Conservation (phyloP, 1,139 yeast genomes). For the Candida sojae region DNA sequence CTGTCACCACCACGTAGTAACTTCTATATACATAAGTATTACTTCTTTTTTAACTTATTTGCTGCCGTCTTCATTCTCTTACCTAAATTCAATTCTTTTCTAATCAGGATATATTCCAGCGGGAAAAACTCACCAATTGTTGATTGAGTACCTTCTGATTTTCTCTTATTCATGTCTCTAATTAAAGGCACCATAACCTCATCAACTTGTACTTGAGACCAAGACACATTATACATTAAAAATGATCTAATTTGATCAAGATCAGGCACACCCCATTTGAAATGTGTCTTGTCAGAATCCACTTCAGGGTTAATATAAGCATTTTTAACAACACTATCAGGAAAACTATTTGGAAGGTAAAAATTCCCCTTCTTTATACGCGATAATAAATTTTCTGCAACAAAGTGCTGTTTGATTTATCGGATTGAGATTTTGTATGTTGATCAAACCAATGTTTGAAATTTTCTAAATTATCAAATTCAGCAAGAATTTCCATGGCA, state of each 20-base stretch:
- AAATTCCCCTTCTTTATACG: conserved; percentile 61
- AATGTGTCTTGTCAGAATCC: conserved; percentile 72
- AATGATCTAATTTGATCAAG: conserved; percentile 75
- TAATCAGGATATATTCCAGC: conserved; percentile 43
- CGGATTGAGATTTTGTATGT: conserved; percentile 21
- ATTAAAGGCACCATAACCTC: conserved; percentile 89
- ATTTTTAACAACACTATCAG: conserved; percentile 64
- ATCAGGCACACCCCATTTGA: conserved; percentile 91
- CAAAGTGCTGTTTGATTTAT: conserved; percentile 21
- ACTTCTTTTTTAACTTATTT: conserved; percentile 40
- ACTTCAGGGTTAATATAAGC: conserved; percentile 85
- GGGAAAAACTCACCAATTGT: conserved; percentile 64
- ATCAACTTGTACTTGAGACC: conserved; percentile 78
- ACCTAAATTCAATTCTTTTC: conserved; percentile 52
- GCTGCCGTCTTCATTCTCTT: conserved; percentile 64
- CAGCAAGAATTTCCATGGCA: conserved; percentile 91
- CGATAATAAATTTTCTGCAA: conserved; percentile 52
- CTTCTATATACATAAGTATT: too few species aligned
- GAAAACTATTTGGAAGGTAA: conserved; percentile 65
- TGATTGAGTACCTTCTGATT: conserved; percentile 55
- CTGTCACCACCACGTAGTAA: too few species aligned
- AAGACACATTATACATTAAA: conserved; percentile 72
- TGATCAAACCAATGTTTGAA: conserved; percentile 46
- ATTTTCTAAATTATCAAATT: conserved; percentile 53
- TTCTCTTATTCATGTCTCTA: conserved; percentile 67